Base-by-base conservation (phyloP, 345 rosid genomes). In the Dipteronia sinensis region DNA sequence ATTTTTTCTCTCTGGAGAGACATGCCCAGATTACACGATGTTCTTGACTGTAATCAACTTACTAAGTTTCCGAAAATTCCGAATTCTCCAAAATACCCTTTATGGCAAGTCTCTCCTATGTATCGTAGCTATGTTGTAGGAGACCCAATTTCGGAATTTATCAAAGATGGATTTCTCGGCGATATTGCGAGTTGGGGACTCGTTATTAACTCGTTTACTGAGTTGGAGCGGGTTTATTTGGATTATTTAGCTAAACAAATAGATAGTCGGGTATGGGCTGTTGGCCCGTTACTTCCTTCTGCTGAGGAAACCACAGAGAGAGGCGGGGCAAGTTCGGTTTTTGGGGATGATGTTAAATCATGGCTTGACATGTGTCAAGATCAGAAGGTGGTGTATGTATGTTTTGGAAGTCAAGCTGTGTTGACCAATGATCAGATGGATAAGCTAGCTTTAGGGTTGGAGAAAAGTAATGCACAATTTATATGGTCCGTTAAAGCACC, bases 371-470 rank as follows among this genome's bases (percentile, higher is more conserved):
- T 67, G 40, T 87, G 92, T 75, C 83, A 85, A 0, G 83, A 84
- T 10, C 86, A 77, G 16, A 89, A 90, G 0, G 97, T 92, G 29
- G 53, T 89, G 0, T 92, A 90, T 64, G 85, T 90, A 1, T 85
- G 90, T 69, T 92, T 92, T 47, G 97, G 93, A 76, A 90, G 93
- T 80, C 93, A 89, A 86, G 72, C 47, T 75, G 44, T 69, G 38
- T 90, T 78, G 76, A 19, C 1, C 79, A 69, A 42, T 80, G 80
- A 0, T 92, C 88, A 65, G 38, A 82, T 87, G 75, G 85, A 83
- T 65, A 91, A 87, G 23, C 16, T 92, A 71, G 91, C 87, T 17
- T 15, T 23, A 2, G 89, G 88, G 55, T 84, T 92, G 0, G 94
- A 90, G 49, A 86, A 75, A 74, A 87, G 95, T 68, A 81, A 75